phyloP scores from a whole-genome alignment of 1,139 yeast genomes.

The Hansenula sp. region DNA sequence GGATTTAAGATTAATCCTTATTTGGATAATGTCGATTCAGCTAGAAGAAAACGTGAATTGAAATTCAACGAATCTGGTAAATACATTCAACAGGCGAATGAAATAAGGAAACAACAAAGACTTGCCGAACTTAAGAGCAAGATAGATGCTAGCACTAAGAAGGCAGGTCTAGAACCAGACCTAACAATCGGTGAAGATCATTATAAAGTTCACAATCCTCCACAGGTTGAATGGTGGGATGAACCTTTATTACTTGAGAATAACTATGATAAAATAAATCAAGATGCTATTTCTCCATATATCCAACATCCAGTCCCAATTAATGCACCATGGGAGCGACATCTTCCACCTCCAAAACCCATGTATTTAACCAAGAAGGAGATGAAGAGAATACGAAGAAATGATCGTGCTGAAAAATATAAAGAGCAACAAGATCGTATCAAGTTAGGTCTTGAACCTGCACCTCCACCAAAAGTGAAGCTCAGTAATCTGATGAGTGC shows the following conservation, averaged over 20 bases:
- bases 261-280: conserved; percentile 29
- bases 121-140: conserved; percentile 29
- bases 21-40: conserved; percentile 27
- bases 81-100: conserved; percentile 52
- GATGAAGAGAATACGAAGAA: conserved; percentile 66
- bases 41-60: conserved; percentile 35
- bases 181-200: conserved; percentile 45
- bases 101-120: conserved; percentile 37
- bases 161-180: conserved; percentile 45
- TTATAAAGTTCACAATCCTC: conserved; percentile 47
- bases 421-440: conserved; percentile 77
- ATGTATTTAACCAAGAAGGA: conserved; percentile 74
- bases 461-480: conserved; percentile 88
- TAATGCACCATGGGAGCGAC: conserved; percentile 51
- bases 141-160: conserved; percentile 19
- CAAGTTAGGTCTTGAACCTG: conserved; percentile 75
- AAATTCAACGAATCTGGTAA: conserved; percentile 58
- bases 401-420: conserved; percentile 57
- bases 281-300: conserved; percentile 50
- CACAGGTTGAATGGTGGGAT: conserved; percentile 84
- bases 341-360: conserved; percentile 37
- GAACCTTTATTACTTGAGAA: conserved; percentile 35
- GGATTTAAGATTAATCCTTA: conserved; percentile 60
- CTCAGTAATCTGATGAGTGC: conserved; percentile 81
- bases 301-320: conserved; percentile 81